Evolutionary conservation across 169 alveolate genomes (phyloP).

Genomic region (Cryptosporidium sp.): DNA sequence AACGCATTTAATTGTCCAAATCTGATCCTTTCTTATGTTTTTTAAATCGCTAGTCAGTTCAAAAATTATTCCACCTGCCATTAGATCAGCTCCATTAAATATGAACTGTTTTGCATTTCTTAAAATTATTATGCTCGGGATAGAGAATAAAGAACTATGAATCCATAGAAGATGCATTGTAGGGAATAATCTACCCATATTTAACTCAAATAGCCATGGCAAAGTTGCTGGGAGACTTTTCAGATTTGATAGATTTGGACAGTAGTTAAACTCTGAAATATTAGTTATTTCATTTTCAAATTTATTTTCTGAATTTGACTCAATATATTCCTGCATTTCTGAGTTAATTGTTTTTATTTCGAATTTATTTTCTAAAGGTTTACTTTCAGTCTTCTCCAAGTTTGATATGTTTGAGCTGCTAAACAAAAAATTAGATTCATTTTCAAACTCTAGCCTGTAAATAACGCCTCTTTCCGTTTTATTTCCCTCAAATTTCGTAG

Average conservation of each 20-base stretch:
- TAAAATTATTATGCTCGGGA: slow-evolving; percentile 23
- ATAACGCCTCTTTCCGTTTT: slow-evolving; percentile 26
- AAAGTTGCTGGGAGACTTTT: slow-evolving; percentile 10
- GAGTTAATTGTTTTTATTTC: neutral
- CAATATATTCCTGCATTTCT: neutral
- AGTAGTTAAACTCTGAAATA: neutral
- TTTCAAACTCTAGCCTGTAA: slow-evolving; percentile 25
- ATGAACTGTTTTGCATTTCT: slow-evolving; percentile 36
- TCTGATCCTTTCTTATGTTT: slow-evolving; percentile 46
- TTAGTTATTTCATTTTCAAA: neutral
- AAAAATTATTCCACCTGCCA: slow-evolving; percentile 51
- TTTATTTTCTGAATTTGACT: neutral
- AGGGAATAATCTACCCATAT: slow-evolving; percentile 20
- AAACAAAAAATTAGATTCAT: slow-evolving; percentile 11
- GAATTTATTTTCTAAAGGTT: neutral
- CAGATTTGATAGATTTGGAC: slow-evolving; percentile 36
- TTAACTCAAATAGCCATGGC: slow-evolving; percentile 55
- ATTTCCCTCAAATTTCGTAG: slow-evolving; percentile 28
- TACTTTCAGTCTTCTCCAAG: neutral
- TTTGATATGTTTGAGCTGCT: neutral
- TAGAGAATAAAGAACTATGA: neutral
- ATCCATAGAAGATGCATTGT: slow-evolving; percentile 67
- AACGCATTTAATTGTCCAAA: slow-evolving; percentile 45
- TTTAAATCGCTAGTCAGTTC: neutral
- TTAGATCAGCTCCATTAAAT: slow-evolving; percentile 71